Evolutionary conservation across 2,329 filamentous ascomycete species (phyloP).

Genomic region (Rhynchosporium agropyri): DNA sequence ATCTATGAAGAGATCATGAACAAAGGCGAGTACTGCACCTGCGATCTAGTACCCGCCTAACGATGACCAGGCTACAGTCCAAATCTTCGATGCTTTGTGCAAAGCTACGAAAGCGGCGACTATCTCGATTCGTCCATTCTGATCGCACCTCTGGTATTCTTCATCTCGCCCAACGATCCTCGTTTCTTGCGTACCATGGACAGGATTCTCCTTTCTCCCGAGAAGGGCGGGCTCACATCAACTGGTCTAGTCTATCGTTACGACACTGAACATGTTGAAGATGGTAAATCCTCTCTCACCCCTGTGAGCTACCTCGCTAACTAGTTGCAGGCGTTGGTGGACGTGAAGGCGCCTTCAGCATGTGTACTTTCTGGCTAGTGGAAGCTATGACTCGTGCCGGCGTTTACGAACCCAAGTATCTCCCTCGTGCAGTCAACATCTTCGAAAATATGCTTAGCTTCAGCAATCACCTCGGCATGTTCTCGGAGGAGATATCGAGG

Average conservation of each 20-base stretch:
- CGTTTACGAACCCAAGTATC: conserved; percentile 66
- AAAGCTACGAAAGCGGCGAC: conserved; percentile 73
- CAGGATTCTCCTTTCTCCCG: conserved; percentile 69
- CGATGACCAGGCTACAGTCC: conserved; percentile 62
- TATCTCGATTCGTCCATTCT: conserved; percentile 74
- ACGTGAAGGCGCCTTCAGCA: conserved; percentile 74
- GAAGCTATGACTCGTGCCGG: conserved; percentile 74
- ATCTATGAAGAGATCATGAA: conserved; percentile 79
- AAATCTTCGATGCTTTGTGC: conserved; percentile 69
- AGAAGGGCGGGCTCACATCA: conserved; percentile 75
- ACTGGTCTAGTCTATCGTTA: conserved; percentile 78
- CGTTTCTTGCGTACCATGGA: conserved; percentile 74
- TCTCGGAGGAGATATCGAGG: conserved; percentile 76
- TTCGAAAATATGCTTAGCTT: conserved; percentile 80
- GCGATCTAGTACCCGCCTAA: conserved; percentile 6
- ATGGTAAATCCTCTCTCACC: conserved; percentile 52
- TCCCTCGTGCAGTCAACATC: conserved; percentile 63
- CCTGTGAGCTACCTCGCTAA: conserved; percentile 22
- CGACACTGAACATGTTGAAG: conserved; percentile 67
- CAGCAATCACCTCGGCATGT: conserved; percentile 77
- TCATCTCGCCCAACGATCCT: conserved; percentile 76
- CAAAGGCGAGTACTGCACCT: conserved; percentile 50
- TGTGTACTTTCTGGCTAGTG: conserved; percentile 84
- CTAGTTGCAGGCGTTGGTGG: conserved; percentile 65
- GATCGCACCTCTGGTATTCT: conserved; percentile 78